Conservation (phyloP, 208 protist genomes). For the Trypanosoma brucei region DNA sequence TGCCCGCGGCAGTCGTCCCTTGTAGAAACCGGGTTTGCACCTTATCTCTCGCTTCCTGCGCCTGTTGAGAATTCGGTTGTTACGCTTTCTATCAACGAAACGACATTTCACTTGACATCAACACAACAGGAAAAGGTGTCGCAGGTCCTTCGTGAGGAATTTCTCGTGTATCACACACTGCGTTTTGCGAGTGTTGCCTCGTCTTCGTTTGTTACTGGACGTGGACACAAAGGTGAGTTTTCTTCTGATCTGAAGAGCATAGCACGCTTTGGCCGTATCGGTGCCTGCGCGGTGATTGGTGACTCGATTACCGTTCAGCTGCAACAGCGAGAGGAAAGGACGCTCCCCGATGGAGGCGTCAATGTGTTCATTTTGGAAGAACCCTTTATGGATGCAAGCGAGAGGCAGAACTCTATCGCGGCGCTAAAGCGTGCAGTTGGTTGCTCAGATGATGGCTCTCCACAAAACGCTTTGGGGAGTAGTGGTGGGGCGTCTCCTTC, state of each 20-base stretch:
- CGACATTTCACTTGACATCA: slow-evolving; percentile 1
- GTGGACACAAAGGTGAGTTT: slow-evolving; percentile 62
- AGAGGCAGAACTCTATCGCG: slow-evolving; percentile 8
- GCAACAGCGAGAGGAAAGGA: neutral
- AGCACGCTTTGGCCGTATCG: slow-evolving; percentile 36
- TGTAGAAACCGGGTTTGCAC: slow-evolving; percentile 18
- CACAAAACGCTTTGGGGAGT: neutral
- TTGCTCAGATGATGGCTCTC: neutral
- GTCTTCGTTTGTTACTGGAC: slow-evolving; percentile 48
- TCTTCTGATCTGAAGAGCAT: slow-evolving; percentile 53
- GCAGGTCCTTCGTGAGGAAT: slow-evolving; percentile 20
- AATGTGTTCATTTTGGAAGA: slow-evolving; percentile 58
- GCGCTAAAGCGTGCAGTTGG: slow-evolving; percentile 3
- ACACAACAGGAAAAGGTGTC: slow-evolving; percentile 15
- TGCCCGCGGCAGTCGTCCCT: slow-evolving; percentile 46
- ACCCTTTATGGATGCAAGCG: slow-evolving; percentile 42
- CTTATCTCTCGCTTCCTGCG: slow-evolving; percentile 19
- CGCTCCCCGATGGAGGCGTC: slow-evolving; percentile 6
- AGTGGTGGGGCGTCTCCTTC: neutral
- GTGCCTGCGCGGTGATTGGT: slow-evolving; percentile 30
- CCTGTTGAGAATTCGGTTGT: neutral
- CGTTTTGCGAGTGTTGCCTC: slow-evolving; percentile 45
- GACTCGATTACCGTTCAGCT: slow-evolving; percentile 27
- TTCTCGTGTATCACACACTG: slow-evolving; percentile 63
- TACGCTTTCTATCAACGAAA: slow-evolving; percentile 2